A percentile compares a stretch with the other conserved stretches of the same genome.
These are phyloP conservation scores for Thozetella sp. DNA, from an alignment of 495 filamentous ascomycete genomes.

Conservation along the genomic window DNA sequence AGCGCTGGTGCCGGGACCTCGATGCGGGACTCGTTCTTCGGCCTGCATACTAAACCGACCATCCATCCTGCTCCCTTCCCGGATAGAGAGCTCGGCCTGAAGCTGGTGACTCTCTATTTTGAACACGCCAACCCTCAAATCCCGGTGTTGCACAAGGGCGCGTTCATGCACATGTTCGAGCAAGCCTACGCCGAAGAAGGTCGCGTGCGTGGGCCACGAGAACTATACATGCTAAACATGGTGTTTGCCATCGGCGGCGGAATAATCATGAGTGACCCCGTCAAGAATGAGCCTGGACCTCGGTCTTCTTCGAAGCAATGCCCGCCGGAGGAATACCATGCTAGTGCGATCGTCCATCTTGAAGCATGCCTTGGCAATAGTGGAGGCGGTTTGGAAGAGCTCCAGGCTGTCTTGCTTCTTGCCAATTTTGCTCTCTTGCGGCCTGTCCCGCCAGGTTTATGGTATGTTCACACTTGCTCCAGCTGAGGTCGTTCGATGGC, in stretches of 20 bases:
- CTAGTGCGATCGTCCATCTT: conserved; percentile 87
- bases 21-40: conserved; percentile 95
- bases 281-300: conserved; percentile 27
- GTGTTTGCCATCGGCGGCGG: conserved; percentile 97
- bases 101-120: conserved; percentile 84
- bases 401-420: conserved; percentile 87
- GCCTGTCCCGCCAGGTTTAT: conserved; percentile 89
- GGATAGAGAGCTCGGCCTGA: conserved; percentile 67
- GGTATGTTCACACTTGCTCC: conserved; percentile 40
- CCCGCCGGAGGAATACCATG: conserved; percentile 95
- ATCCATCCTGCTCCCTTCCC: conserved; percentile 88
- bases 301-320: conserved; percentile 54
- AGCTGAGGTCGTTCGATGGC: not conserved
- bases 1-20: conserved; percentile 59
- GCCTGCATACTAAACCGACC: conserved; percentile 84
- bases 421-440: conserved; percentile 89
- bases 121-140: conserved; percentile 96
- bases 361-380: conserved; percentile 82
- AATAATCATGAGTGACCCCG: conserved; percentile 74
- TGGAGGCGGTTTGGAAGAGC: conserved; percentile 83
- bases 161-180: conserved; percentile 85
- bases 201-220: conserved; percentile 73
- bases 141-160: conserved; percentile 82
- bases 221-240: conserved; percentile 92
- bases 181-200: conserved; percentile 71